Evolutionary conservation across 106 monocot genomes (phyloP).

Genomic region (Amphibolis antarctica): DNA sequence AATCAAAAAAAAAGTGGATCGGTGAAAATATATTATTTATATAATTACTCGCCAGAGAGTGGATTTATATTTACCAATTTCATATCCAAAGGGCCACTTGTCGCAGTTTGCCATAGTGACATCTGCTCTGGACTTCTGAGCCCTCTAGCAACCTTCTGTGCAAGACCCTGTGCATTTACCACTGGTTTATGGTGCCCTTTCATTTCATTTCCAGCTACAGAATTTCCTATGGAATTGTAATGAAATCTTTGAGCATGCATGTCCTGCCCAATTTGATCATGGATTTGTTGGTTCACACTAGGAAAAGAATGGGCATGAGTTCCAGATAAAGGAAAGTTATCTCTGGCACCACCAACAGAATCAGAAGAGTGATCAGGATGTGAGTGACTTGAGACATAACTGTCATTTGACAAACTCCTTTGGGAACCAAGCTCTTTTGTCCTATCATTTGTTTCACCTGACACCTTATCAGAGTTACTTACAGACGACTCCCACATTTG

Average conservation of each 20-base stretch:
- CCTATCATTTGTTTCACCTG: conserved; percentile 16
- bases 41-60: neutral
- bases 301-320: conserved; percentile 17
- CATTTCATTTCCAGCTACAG: neutral
- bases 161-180: neutral
- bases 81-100: neutral
- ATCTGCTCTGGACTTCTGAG: neutral
- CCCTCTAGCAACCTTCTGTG: conserved; percentile 4
- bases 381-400: conserved; percentile 14
- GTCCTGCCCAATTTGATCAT: conserved; percentile 17
- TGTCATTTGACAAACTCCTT: conserved; percentile 22
- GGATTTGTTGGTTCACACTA: conserved; percentile 14
- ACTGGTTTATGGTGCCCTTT: neutral
- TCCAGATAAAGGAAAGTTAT: conserved; percentile 12
- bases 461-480: conserved; percentile 21
- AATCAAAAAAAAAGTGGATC: neutral
- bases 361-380: conserved; percentile 15
- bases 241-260: conserved; percentile 2
- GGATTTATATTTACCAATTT: conserved; percentile 6
- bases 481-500: conserved; percentile 30
- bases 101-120: neutral
- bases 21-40: neutral
- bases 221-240: neutral
- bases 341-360: conserved; percentile 14
- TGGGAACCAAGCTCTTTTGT: conserved; percentile 18